Evolutionary conservation across 208 protist genomes (phyloP), one percentile per base, ranked within the genome.

Genomic region (Herpetomonas samuelpessoai): DNA sequence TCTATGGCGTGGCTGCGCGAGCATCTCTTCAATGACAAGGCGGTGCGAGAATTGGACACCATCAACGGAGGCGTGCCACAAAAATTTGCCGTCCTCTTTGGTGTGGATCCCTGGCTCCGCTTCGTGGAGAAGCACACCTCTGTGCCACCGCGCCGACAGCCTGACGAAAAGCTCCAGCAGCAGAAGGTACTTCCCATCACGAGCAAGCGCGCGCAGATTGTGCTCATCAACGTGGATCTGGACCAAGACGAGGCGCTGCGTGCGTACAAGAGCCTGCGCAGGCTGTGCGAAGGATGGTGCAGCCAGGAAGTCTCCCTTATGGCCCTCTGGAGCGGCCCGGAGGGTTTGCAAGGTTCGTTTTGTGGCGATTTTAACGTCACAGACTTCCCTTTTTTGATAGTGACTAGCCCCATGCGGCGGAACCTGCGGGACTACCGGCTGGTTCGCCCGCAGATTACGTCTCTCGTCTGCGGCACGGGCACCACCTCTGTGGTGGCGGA

Each of bases 151-250:
- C 19, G 51, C 14, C 65, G 47, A 19, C 68, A 47, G 30, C 31
- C 24, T 14, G 29, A 62, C 46, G 62, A 67, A 35, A 51, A 44
- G 9, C 58, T 68, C 28, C 54, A 16, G 1, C 70, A 45, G 38
- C 57, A 83, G 3, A 38, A 60, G 28, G 46, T 82, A 12, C 35
- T 82, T 16, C 71, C 67, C 1, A 54, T 57, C 29, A 55, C 65
- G 10, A 49, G 49, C 16, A 96, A 91, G 64, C 76, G 86, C n/a
- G 78, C 71, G 12, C 80, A 91, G 39, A 88, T 96, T 67, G 79
- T 96, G 31, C 66, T 96, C 39, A 66, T 96, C 60, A 93, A 83
- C 78, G 63, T 93, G 30, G 89, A 96, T 60, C 27, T 63, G 31
- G 82, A 93, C 52, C 55, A 67, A 3, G 35, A 0, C 31, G 62